Percentiles rank a stretch among this genome's conserved stretches.
Conservation (phyloP, 2,329 filamentous ascomycete species). For the Emmonsiellopsis sp. region DNA sequence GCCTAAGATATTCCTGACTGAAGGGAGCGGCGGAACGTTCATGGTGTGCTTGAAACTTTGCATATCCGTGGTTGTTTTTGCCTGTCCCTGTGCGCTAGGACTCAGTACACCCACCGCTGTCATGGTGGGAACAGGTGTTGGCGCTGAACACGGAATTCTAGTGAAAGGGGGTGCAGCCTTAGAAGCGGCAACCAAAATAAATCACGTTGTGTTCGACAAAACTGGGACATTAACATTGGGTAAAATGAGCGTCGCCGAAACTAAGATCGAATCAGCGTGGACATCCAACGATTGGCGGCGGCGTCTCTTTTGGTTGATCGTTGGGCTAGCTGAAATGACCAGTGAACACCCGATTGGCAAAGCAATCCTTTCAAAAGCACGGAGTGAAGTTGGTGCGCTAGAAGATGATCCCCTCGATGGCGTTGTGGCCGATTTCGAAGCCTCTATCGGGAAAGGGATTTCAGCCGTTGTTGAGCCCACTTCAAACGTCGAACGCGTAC, state of each 20-base stretch:
- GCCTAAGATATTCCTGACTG: conserved; percentile 77
- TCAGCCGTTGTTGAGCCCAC: conserved; percentile 72
- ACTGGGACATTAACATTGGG: conserved; percentile 81
- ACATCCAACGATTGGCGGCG: conserved; percentile 56
- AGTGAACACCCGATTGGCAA: conserved; percentile 95
- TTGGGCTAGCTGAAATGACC: conserved; percentile 90
- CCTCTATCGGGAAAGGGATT: conserved; percentile 75
- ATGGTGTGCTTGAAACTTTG: conserved; percentile 98
- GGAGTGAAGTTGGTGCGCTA: conserved; percentile 63
- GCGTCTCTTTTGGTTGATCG: conserved; percentile 87
- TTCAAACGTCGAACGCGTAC: conserved; percentile 54
- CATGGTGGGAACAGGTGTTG: conserved; percentile 97
- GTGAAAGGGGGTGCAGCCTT: conserved; percentile 92
- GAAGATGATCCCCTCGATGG: conserved; percentile 70
- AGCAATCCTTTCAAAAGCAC: conserved; percentile 69
- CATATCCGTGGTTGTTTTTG: conserved; percentile 97
- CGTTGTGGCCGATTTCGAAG: conserved; percentile 74
- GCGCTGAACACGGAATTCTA: conserved; percentile 91
- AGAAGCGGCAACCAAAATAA: conserved; percentile 59
- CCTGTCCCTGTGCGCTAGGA: conserved; percentile 93
- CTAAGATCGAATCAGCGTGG: conserved; percentile 61
- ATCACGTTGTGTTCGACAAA: conserved; percentile 70
- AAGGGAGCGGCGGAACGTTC: conserved; percentile 75
- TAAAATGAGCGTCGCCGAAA: conserved; percentile 82
- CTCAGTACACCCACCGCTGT: conserved; percentile 93